Evolutionary conservation across 2,329 filamentous ascomycete species (phyloP), one percentile per base, ranked within the genome.

Genomic region (Arthroderma uncinatum): DNA sequence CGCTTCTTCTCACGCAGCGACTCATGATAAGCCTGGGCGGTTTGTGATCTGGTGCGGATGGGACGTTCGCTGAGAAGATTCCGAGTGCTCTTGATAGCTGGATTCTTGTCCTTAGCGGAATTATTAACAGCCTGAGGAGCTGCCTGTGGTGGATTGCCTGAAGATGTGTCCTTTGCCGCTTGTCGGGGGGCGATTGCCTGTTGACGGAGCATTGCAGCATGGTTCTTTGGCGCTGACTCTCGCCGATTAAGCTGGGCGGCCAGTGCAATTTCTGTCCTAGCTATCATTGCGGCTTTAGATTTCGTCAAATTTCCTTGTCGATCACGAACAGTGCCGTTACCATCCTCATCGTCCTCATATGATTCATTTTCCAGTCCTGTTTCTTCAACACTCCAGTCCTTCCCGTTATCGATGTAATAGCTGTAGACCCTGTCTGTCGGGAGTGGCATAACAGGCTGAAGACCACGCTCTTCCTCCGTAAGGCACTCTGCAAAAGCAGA

Each of bases 131-230:
- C 28, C 47, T 9, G 6, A 2, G 47, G 8, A 50, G 4, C 34
- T 16, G 2, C n/a, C 14, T 28, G 33, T 16, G 14, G 59, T 7
- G 64, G 59, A 34, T 64, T 69, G 47, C 14, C 44, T 30, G 56
- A 25, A 21, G 21, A 30, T 12, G 28, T 57, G 2, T 58, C 50
- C 37, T 67, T 64, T 28, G 66, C 61, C 19, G 70, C 64, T 4
- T 63, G 61, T 57, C 67, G 63, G 4, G 67, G 65, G n/a, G 68
- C 67, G 7, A 72, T 58, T 36, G 73, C 73, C 60, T 76, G 73
- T 60, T 76, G 74, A 53, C 75, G 70, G 59, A 77, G 70, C 2
- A 71, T 71, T 5, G 75, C 75, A 2, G 75, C 75, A 61, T 77
- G 76, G 52, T 73, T 78, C 55, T 73, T 72, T 0, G 69, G 63